Conservation (phyloP, 2,329 filamentous ascomycete genomes). For the Penicillium expansum region DNA sequence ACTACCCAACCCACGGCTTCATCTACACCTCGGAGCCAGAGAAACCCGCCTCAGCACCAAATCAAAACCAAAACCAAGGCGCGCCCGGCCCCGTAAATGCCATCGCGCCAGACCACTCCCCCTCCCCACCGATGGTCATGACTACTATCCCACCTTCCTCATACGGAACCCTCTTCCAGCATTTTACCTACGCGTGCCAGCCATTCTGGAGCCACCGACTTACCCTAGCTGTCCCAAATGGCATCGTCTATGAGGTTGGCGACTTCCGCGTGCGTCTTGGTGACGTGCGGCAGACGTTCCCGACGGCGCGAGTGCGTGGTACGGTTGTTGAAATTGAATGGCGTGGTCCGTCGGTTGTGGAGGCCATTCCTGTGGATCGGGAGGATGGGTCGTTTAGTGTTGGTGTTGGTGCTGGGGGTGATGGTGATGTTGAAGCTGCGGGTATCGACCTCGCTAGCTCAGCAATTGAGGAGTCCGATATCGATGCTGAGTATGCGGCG, state of each 20-base stretch:
- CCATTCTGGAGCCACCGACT: constrained; percentile 45
- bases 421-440: constrained; percentile 22
- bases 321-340: constrained; percentile 48
- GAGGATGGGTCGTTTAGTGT: neutral
- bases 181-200: constrained; percentile 42
- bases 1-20: constrained; percentile 41
- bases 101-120: constrained; percentile 1
- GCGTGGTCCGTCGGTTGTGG: constrained; percentile 37
- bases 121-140: constrained; percentile 35
- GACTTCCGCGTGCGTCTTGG: constrained; percentile 45
- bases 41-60: neutral
- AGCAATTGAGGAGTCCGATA: constrained; percentile 37
- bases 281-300: constrained; percentile 43
- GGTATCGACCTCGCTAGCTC: constrained; percentile 28
- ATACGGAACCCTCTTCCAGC: constrained; percentile 37
- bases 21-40: constrained; percentile 40
- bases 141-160: constrained; percentile 38
- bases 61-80: neutral
- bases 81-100: neutral
- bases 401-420: neutral
- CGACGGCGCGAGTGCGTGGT: constrained; percentile 38
- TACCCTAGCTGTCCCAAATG: constrained; percentile 36
- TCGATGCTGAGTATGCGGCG: constrained; percentile 38
- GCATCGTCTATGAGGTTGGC: constrained; percentile 42
- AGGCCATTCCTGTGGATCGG: constrained; percentile 19